Evolutionary conservation across 495 filamentous ascomycete genomes (phyloP).

Genomic region (Penicillium simplicissimum): DNA sequence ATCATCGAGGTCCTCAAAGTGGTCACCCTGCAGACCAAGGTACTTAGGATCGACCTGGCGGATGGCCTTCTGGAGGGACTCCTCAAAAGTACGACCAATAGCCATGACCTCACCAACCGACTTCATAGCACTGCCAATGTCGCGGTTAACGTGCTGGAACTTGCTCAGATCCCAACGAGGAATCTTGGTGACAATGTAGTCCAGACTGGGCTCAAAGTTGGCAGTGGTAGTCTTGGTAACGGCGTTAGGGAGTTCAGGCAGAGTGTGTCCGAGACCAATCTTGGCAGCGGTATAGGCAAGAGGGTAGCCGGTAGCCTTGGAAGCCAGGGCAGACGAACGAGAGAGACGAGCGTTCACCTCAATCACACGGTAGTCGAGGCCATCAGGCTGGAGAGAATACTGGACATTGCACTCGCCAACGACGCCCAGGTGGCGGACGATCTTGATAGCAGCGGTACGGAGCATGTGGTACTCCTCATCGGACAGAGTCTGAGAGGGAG

Average conservation of each 20-base stretch:
- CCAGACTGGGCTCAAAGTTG: constrained; percentile 96
- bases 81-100: constrained; percentile 96
- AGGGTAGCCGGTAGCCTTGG: constrained; percentile 96
- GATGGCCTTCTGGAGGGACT: constrained; percentile 98
- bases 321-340: constrained; percentile 89
- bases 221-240: constrained; percentile 98
- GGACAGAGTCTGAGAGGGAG: constrained; percentile 90
- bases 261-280: constrained; percentile 90
- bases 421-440: constrained; percentile 91
- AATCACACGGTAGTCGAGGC: constrained; percentile 94
- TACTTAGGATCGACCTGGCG: constrained; percentile 92
- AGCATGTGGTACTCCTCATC: constrained; percentile 99
- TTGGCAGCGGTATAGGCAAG: constrained; percentile 96
- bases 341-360: constrained; percentile 97
- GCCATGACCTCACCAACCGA: constrained; percentile 99
- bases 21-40: constrained; percentile 90
- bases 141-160: constrained; percentile 97
- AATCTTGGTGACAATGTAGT: constrained; percentile 98
- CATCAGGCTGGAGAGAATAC: constrained; percentile 93
- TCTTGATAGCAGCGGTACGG: constrained; percentile 92
- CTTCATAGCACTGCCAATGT: constrained; percentile 98
- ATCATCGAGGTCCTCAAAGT: constrained; percentile 91
- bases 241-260: constrained; percentile 93
- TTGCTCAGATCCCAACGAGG: constrained; percentile 96
- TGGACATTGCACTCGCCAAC: constrained; percentile 98